These are phyloP conservation scores for Pythium vanterpoolii DNA, from an alignment of 352 stramenopile species.

Conservation along the genomic window DNA sequence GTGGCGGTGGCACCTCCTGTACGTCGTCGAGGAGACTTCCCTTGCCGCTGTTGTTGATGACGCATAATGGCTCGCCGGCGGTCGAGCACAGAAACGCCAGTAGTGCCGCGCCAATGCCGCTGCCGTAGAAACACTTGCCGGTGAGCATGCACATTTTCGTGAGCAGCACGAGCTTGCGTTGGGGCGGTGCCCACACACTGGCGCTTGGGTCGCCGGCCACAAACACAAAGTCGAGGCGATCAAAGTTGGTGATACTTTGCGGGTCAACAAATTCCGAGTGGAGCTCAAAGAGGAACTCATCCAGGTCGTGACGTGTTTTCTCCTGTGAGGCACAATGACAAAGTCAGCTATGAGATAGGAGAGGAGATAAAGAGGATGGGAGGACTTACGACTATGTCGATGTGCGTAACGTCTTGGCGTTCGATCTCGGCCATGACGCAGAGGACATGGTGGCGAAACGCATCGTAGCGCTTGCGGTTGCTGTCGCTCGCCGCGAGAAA, in stretches of 20 bases:
- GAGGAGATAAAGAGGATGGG: neutral
- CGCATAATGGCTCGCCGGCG: slow-evolving; percentile 50
- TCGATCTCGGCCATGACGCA: slow-evolving; percentile 53
- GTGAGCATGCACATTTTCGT: slow-evolving; percentile 90
- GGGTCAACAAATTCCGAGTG: slow-evolving; percentile 66
- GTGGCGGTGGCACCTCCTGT: slow-evolving; percentile 36
- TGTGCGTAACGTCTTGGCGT: slow-evolving; percentile 52
- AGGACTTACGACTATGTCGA: slow-evolving; percentile 55
- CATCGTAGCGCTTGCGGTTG: slow-evolving; percentile 40
- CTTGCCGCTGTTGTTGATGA: slow-evolving; percentile 64
- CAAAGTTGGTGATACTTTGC: slow-evolving; percentile 70
- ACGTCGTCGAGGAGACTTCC: slow-evolving; percentile 42
- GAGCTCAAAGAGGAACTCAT: slow-evolving; percentile 75
- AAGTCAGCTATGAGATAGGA: neutral
- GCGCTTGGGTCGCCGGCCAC: slow-evolving; percentile 65
- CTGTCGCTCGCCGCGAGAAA: slow-evolving; percentile 42
- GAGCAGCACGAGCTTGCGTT: slow-evolving; percentile 59
- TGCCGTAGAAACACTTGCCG: slow-evolving; percentile 76
- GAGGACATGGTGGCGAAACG: slow-evolving; percentile 50
- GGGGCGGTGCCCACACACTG: slow-evolving; percentile 51
- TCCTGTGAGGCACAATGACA: slow-evolving; percentile 33
- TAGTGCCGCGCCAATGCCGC: slow-evolving; percentile 49
- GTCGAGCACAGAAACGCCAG: slow-evolving; percentile 73
- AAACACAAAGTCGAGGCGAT: slow-evolving; percentile 80
- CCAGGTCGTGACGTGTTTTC: slow-evolving; percentile 51